Evolutionary conservation across 805 yeast genomes (phyloP).

Genomic region (Kuraishia ogatae): DNA sequence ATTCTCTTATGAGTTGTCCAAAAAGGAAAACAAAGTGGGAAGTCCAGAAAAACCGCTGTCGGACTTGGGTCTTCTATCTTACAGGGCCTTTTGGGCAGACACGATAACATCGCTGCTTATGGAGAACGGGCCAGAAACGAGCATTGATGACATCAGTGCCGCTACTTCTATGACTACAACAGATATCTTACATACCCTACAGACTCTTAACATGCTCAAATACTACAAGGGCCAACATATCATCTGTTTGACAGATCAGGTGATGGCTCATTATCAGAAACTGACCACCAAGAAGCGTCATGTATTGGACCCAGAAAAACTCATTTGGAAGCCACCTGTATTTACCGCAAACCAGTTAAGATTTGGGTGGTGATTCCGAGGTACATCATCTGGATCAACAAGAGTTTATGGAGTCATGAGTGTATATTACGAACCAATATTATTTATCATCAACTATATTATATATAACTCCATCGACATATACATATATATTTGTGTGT

Average conservation of each 20-base stretch:
- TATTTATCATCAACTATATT: no score
- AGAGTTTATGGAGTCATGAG: neutral
- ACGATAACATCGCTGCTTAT: slow-evolving; percentile 67
- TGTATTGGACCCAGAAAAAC: slow-evolving; percentile 58
- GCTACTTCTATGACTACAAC: slow-evolving; percentile 93
- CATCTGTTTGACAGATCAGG: slow-evolving; percentile 78
- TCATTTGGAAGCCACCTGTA: slow-evolving; percentile 93
- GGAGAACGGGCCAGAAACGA: slow-evolving; percentile 45
- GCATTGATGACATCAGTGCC: slow-evolving; percentile 82
- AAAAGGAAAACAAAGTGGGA: slow-evolving; percentile 84
- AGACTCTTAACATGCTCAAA: slow-evolving; percentile 80
- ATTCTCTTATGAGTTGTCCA: slow-evolving; percentile 85
- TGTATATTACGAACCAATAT: neutral
- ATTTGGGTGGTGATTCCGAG: slow-evolving; percentile 71
- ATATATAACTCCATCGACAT: no score
- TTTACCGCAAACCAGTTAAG: slow-evolving; percentile 92
- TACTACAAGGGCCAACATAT: slow-evolving; percentile 95
- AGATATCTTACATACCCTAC: slow-evolving; percentile 88
- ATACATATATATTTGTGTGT: neutral
- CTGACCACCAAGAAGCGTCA: slow-evolving; percentile 57
- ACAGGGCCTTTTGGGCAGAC: slow-evolving; percentile 96
- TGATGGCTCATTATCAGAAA: slow-evolving; percentile 67
- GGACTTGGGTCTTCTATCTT: slow-evolving; percentile 87
- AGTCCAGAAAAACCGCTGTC: slow-evolving; percentile 97
- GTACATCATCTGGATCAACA: slow-evolving; percentile 5